Percentiles rank a stretch among this genome's conserved stretches.
Conservation (phyloP, 2,329 filamentous ascomycete species). For the Diaporthe sp. region DNA sequence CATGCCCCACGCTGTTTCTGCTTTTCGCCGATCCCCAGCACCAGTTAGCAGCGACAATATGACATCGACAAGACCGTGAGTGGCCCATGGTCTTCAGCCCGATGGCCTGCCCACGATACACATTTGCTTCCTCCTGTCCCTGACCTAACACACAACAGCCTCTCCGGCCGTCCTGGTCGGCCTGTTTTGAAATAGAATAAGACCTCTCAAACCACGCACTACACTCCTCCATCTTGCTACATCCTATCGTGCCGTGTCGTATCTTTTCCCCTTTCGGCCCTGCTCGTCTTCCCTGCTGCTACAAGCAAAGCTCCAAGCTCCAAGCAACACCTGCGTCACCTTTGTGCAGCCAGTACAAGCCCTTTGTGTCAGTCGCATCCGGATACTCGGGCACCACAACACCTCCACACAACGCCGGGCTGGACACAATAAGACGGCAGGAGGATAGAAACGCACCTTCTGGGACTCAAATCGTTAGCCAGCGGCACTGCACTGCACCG, state of each 20-base stretch:
- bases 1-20: constrained; percentile 3
- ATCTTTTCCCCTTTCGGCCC: background rate
- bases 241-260: background rate
- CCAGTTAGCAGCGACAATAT: constrained; percentile 21
- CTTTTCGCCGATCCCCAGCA: constrained; percentile 15
- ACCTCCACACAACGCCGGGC: background rate
- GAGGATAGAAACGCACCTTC: constrained; percentile 9
- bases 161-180: background rate
- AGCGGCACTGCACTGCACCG: background rate
- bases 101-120: constrained; percentile 7
- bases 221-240: background rate
- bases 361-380: constrained; percentile 31
- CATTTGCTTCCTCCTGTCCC: constrained; percentile 17
- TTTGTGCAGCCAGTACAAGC: constrained; percentile 17
- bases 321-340: background rate
- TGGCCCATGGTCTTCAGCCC: constrained; percentile 24
- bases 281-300: background rate
- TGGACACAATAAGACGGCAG: background rate
- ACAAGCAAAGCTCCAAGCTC: background rate
- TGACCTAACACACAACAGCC: background rate
- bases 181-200: constrained; percentile 1
- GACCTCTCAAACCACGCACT: background rate
- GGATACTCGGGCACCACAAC: background rate
- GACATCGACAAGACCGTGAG: constrained; percentile 32
- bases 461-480: background rate